phyloP scores from a whole-genome alignment of 805 yeast species.

The Ogataea corticis region DNA sequence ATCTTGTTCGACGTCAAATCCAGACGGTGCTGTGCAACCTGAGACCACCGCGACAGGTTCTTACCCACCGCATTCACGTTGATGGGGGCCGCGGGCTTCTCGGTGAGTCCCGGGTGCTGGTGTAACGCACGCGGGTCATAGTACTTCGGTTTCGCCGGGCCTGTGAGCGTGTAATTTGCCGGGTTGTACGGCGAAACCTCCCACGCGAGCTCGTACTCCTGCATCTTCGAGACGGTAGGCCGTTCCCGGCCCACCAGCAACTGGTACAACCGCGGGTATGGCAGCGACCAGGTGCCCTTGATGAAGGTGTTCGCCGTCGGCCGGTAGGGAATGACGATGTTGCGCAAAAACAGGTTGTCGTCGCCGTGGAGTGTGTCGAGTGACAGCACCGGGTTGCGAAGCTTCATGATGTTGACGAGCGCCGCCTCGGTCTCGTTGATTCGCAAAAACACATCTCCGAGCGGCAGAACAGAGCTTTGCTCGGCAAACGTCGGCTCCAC shows the following conservation, averaged over 20 bases:
- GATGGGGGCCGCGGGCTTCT: constrained; percentile 20
- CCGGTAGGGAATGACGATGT: constrained; percentile 68
- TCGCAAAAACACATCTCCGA: constrained; percentile 57
- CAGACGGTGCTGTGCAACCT: constrained; percentile 23
- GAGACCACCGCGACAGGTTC: constrained; percentile 21
- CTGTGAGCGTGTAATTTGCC: constrained; percentile 30
- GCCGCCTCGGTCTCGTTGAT: constrained; percentile 55
- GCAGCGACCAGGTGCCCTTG: constrained; percentile 66
- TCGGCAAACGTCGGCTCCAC: constrained; percentile 41
- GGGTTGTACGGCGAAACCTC: constrained; percentile 40
- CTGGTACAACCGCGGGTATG: constrained; percentile 59
- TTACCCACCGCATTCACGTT: constrained; percentile 15
- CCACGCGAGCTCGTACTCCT: constrained; percentile 61
- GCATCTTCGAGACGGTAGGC: constrained; percentile 41
- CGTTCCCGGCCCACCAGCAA: constrained; percentile 77
- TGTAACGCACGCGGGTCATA: constrained; percentile 35
- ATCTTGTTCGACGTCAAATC: constrained; percentile 27
- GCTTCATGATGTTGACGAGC: constrained; percentile 50
- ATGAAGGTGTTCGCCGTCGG: constrained; percentile 88
- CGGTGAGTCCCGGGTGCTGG: constrained; percentile 28
- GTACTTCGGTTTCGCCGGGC: constrained; percentile 30
- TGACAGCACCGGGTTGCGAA: constrained; percentile 35
- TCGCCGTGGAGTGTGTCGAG: constrained; percentile 29
- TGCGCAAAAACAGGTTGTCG: constrained; percentile 70
- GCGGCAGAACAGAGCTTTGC: constrained; percentile 44